A percentile compares a stretch with the other conserved stretches of the same genome.
phyloP scores from a whole-genome alignment of 257 asterid species.

The Plantago elongata region DNA sequence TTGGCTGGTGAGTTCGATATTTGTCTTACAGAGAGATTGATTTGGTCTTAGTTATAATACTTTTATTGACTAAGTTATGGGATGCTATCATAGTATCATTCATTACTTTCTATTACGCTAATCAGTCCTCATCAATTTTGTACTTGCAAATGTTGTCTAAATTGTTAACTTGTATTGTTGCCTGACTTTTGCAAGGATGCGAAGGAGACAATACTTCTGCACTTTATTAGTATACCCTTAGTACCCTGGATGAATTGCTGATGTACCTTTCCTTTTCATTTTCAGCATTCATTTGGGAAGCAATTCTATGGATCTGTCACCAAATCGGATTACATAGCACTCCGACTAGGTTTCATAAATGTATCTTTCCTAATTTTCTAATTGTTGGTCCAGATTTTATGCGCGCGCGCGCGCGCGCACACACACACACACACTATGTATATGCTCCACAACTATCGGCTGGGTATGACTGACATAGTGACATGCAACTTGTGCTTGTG shows the following conservation, averaged over 20 bases:
- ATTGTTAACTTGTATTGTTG: background rate
- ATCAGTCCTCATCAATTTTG: background rate
- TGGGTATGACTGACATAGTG: conserved; percentile 12
- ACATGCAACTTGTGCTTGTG: conserved; percentile 24
- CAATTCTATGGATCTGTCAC: conserved; percentile 94
- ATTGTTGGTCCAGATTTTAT: background rate
- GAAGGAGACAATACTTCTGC: too few species aligned
- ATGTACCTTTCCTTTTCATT: conserved; percentile 15
- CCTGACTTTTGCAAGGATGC: too few species aligned
- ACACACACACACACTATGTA: too few species aligned
- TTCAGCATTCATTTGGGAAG: conserved; percentile 86
- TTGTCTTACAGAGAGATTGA: conserved; percentile 2
- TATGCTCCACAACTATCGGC: background rate
- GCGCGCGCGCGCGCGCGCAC: too few species aligned
- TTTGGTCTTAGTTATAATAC: background rate
- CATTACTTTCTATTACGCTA: background rate
- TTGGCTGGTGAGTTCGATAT: conserved; percentile 68
- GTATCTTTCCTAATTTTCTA: conserved; percentile 28
- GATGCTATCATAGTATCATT: background rate
- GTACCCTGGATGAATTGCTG: background rate
- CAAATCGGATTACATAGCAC: conserved; percentile 78
- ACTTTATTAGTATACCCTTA: background rate
- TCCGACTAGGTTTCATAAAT: conserved; percentile 84
- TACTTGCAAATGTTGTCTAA: too few species aligned
- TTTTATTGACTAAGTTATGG: background rate